Base-by-base conservation (phyloP, 495 filamentous ascomycete species). In the Penicillium coffeae region DNA sequence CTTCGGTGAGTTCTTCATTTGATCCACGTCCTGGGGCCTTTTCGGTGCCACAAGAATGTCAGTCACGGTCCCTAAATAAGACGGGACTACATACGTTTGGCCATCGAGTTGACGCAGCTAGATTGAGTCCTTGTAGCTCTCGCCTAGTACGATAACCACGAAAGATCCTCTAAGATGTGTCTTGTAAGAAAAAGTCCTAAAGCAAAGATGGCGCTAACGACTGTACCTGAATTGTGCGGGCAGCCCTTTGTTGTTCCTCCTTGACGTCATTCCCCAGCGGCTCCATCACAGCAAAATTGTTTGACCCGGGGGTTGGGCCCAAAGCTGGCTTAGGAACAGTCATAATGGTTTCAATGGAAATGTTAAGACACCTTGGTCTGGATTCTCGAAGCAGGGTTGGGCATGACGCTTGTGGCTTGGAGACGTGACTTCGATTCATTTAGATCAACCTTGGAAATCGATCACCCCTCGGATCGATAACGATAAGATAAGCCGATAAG, bases 71-170 rank as follows among this genome's bases (percentile, higher is more conserved):
- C n/a, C n/a, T n/a, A 16, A n/a, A 25, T 25, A 12, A 19, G 1
- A 8, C 2, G 34, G 13, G 14, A 12, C 0, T 15, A 7, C 36
- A 46, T 65, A 82, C 80, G 58, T 81, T 83, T 0, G 78, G 62
- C 86, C 87, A 90, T 50, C 88, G 68, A 12, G 81, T 82, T 3
- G 75, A 76, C 8, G 88, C 76, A 61, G 88, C 78, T 13, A 92
- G 54, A 8, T 74, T 76, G 43, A 85, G 64, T 0, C 87, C 87
- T 33, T 71, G 62, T 27, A 90, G 64, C 59, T 85, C 78, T 42
- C 87, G 69, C 20, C 87, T 78, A 21, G 75, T 76, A 32, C 86
- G 76, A 62, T 90, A 83, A 4, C 87, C 87, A 27, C 87, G 75
- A 60, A 88, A 90, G 3, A 76, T 77, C 35, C 84, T 75, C 73